Base-by-base conservation (phyloP, 2,329 filamentous ascomycete species). In the Colletotrichum musicola region DNA sequence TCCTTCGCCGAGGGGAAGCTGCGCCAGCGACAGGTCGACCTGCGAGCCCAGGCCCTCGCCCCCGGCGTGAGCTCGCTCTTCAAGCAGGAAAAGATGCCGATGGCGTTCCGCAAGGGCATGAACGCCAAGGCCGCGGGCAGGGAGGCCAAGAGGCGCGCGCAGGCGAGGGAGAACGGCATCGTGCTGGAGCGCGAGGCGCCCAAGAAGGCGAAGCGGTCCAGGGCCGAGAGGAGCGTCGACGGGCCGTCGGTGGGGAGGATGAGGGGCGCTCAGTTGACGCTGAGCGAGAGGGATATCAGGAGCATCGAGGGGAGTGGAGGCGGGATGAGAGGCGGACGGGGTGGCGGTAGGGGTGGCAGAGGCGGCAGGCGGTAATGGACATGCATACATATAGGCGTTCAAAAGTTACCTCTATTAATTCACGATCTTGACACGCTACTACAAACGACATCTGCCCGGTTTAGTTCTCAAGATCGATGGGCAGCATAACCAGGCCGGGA, bases 111-210 rank as follows among this genome's bases (percentile, higher is more conserved):
- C 68, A 94, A 92, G 80, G 95, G 95, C n/a, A 98, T 98, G 69
- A 82, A 83, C 16, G 86, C 87, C 1, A 93, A 94, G 60, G 88
- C 88, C 22, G 83, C 78, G 1, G 80, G 84, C 30, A 89, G 88
- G 68, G 95, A 98, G 78, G 82, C 86, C 13, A 92, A 87, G 82
- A 83, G 95, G 59, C 85, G 95, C 44, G 85, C 84, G 47, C 93
- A 97, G 78, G 96, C 96, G 2, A 89, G 86, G 75, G 95, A 98
- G 84, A 97, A 95, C 74, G 96, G 95, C 6, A 90, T 98, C 73
- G 90, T 98, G 56, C 83, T 98, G 40, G 96, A 98, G 83, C 85
- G 84, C 70, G 77, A 27, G 35, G 72, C 49, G 27, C 73, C 75
- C 62, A 83, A 83, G 50, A 72, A 76, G 30, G 77, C 78, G 62